Conservation (phyloP, 2,329 filamentous ascomycete species). For the Colletotrichum sp. region DNA sequence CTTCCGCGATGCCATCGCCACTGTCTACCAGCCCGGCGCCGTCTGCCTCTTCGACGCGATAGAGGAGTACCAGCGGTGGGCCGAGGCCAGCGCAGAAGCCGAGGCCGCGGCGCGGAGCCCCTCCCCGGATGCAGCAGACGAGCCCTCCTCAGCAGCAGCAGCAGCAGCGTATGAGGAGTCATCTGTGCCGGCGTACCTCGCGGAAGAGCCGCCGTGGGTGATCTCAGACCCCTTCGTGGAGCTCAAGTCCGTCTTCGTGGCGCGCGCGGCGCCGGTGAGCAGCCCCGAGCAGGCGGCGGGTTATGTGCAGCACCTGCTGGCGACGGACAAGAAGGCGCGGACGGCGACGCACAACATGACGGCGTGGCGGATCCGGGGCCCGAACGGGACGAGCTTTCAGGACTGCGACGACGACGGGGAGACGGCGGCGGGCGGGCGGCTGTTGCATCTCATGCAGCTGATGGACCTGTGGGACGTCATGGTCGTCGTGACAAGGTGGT, state of each 20-base stretch:
- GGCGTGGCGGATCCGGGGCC: constrained; percentile 81
- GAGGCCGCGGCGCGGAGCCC: background rate
- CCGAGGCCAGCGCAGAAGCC: constrained; percentile 13
- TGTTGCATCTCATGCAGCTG: constrained; percentile 90
- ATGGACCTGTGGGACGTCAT: constrained; percentile 95
- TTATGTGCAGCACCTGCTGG: constrained; percentile 77
- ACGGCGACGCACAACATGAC: constrained; percentile 94
- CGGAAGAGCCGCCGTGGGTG: constrained; percentile 64
- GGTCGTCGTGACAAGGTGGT: constrained; percentile 95
- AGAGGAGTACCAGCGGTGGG: constrained; percentile 62
- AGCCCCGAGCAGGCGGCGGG: constrained; percentile 73
- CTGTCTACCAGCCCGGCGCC: constrained; percentile 73
- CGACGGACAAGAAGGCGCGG: constrained; percentile 84
- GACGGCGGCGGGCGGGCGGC: constrained; percentile 83
- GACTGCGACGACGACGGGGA: constrained; percentile 98
- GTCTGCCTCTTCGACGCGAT: constrained; percentile 94
- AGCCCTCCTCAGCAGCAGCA: background rate
- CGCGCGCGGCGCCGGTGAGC: constrained; percentile 72
- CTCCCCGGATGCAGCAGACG: background rate
- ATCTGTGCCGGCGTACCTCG: background rate
- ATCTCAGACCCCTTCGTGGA: constrained; percentile 77
- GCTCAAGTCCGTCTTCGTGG: constrained; percentile 88
- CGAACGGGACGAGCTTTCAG: constrained; percentile 67
- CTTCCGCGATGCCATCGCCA: constrained; percentile 69
- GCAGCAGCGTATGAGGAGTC: constrained; percentile 28